Conservation (phyloP, 805 yeast species). For the Cyberlindnera veronae region DNA sequence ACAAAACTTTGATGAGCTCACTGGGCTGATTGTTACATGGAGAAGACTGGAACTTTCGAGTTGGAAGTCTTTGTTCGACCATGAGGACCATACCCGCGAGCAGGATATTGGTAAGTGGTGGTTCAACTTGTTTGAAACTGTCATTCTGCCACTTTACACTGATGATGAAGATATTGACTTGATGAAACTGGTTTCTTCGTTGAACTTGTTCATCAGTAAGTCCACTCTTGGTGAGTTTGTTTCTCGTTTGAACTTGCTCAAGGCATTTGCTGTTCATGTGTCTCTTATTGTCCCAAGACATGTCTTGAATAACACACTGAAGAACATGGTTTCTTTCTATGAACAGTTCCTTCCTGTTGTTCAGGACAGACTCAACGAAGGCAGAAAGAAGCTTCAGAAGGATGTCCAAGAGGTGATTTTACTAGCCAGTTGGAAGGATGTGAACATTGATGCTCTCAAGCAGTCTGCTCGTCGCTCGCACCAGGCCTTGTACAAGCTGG, state of each 20-base stretch:
- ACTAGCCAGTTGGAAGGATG: slow-evolving; percentile 96
- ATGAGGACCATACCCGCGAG: slow-evolving; percentile 52
- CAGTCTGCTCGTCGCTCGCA: slow-evolving; percentile 94
- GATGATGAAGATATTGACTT: slow-evolving; percentile 35
- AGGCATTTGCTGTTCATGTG: slow-evolving; percentile 61
- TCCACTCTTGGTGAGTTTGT: slow-evolving; percentile 73
- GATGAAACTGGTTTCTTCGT: slow-evolving; percentile 46
- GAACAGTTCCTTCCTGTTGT: slow-evolving; percentile 57
- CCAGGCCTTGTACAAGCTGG: slow-evolving; percentile 73
- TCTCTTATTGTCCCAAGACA: slow-evolving; percentile 29
- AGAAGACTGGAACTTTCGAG: slow-evolving; percentile 80
- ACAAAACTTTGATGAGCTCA: slow-evolving; percentile 50
- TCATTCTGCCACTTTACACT: slow-evolving; percentile 46
- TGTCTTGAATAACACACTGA: slow-evolving; percentile 38
- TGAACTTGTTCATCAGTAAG: slow-evolving; percentile 73
- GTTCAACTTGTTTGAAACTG: slow-evolving; percentile 83
- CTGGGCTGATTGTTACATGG: slow-evolving; percentile 82
- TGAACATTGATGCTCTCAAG: slow-evolving; percentile 86
- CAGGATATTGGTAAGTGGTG: slow-evolving; percentile 76
- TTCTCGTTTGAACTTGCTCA: slow-evolving; percentile 55
- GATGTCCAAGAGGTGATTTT: slow-evolving; percentile 80
- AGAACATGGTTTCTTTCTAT: slow-evolving; percentile 61
- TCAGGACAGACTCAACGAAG: slow-evolving; percentile 39
- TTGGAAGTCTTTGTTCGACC: slow-evolving; percentile 73
- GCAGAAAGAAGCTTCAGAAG: slow-evolving; percentile 61